Conservation (phyloP, 2,329 filamentous ascomycete genomes). For the Capronia americana region DNA sequence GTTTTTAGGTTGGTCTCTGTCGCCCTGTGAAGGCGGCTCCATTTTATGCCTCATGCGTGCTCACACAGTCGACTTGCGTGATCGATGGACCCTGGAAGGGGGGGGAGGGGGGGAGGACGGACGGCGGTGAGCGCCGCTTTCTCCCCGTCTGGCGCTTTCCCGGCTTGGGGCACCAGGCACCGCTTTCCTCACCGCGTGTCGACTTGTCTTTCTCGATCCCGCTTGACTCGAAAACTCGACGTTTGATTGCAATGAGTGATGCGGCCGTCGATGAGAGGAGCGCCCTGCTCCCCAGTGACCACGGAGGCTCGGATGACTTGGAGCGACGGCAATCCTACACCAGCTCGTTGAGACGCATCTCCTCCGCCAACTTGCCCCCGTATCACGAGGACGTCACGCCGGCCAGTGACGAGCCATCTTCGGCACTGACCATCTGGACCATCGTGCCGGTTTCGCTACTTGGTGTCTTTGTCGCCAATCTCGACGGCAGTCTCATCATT, state of each 20-base stretch:
- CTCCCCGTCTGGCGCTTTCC: neutral
- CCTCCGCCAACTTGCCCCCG: conserved; percentile 19
- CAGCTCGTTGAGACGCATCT: conserved; percentile 8
- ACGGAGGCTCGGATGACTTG: neutral
- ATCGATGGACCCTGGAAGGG: neutral
- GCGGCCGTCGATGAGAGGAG: conserved; percentile 18
- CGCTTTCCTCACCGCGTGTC: neutral
- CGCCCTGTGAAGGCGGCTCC: neutral
- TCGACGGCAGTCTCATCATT: conserved; percentile 69
- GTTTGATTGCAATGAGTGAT: conserved; percentile 4
- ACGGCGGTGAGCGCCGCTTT: neutral
- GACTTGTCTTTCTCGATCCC: neutral
- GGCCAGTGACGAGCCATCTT: conserved; percentile 4
- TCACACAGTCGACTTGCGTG: conserved; percentile 9
- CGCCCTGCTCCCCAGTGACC: conserved; percentile 12
- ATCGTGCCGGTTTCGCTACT: conserved; percentile 27
- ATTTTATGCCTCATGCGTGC: neutral
- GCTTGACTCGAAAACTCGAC: neutral
- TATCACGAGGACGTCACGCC: conserved; percentile 8
- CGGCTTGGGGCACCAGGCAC: neutral
- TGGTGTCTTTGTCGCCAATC: conserved; percentile 68
- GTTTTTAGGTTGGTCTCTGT: neutral
- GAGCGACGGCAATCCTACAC: conserved; percentile 10
- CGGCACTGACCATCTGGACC: conserved; percentile 23
- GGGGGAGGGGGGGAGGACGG: neutral